A percentile compares a stretch with the other conserved stretches of the same genome.
phyloP scores from a whole-genome alignment of 129 eudicot species.

The Tanacetum coccineum region DNA sequence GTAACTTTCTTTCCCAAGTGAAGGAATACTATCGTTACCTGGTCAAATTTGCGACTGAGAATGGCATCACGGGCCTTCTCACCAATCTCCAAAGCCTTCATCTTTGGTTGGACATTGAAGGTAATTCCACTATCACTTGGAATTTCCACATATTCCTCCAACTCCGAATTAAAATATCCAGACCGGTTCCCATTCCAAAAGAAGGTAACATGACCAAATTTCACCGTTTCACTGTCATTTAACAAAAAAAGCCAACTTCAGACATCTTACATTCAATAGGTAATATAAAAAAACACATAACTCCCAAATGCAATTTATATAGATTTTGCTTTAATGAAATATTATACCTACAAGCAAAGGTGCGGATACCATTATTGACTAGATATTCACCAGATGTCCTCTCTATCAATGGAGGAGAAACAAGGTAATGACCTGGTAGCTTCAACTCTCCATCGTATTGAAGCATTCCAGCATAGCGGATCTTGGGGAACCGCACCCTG shows the following conservation, averaged over 20 bases:
- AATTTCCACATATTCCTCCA: conserved; percentile 89
- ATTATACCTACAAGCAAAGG: conserved; percentile 81
- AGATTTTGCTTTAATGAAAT: not conserved
- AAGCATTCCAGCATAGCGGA: conserved; percentile 94
- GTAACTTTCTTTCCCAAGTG: not conserved
- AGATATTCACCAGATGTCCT: conserved; percentile 92
- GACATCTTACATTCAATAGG: not conserved
- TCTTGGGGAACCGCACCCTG: conserved; percentile 68
- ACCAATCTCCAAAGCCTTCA: conserved; percentile 90
- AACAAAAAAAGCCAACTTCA: not conserved
- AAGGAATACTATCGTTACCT: conserved; percentile 38
- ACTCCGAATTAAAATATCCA: conserved; percentile 64
- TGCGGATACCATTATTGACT: conserved; percentile 63
- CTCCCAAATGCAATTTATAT: not conserved
- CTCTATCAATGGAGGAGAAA: conserved; percentile 88
- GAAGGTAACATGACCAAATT: conserved; percentile 92
- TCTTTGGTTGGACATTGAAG: conserved; percentile 79
- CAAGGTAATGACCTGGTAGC: conserved; percentile 77
- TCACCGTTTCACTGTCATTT: conserved; percentile 69
- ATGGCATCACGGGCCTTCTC: conserved; percentile 89
- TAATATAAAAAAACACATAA: not conserved
- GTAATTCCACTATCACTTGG: conserved; percentile 87
- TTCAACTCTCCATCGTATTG: conserved; percentile 93
- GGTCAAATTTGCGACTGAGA: conserved; percentile 74
- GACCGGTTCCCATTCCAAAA: conserved; percentile 98